Conservation (phyloP, 768 basidiomycete genomes). For the Hysterangium stoloniferum region DNA sequence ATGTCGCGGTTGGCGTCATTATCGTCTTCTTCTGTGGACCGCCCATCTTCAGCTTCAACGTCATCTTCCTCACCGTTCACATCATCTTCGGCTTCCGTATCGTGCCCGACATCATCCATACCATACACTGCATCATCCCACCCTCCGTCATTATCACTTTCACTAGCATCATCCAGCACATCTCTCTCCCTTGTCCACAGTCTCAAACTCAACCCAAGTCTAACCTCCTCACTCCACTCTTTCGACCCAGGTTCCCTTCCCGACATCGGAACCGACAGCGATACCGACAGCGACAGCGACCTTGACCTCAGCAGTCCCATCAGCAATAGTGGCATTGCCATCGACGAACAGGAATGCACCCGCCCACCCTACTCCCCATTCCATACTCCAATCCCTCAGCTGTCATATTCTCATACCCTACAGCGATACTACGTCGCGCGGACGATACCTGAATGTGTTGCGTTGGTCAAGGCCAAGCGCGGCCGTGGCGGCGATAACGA, state of each 20-base stretch:
- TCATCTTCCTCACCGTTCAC: background rate
- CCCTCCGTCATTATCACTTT: background rate
- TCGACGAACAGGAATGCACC: background rate
- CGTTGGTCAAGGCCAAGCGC: no score
- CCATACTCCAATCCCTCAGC: constrained; percentile 5
- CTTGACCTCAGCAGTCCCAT: background rate
- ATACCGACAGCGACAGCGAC: background rate
- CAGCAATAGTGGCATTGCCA: background rate
- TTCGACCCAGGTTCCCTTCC: background rate
- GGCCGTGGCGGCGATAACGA: no score
- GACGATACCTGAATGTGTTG: constrained; percentile 3
- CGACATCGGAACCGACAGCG: background rate
- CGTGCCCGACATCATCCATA: background rate
- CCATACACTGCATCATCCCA: no score
- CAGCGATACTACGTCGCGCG: background rate
- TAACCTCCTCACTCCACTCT: background rate
- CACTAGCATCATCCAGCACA: background rate
- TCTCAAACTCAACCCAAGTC: background rate
- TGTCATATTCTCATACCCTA: background rate
- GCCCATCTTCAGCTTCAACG: background rate
- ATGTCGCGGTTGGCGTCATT: background rate
- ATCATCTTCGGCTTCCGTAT: background rate
- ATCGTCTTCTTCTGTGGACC: background rate
- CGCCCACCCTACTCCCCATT: background rate
- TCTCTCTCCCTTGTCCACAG: background rate